Base-by-base conservation (phyloP, 176 grass and related monocot species). In the Cenchrus fungigraminus region DNA sequence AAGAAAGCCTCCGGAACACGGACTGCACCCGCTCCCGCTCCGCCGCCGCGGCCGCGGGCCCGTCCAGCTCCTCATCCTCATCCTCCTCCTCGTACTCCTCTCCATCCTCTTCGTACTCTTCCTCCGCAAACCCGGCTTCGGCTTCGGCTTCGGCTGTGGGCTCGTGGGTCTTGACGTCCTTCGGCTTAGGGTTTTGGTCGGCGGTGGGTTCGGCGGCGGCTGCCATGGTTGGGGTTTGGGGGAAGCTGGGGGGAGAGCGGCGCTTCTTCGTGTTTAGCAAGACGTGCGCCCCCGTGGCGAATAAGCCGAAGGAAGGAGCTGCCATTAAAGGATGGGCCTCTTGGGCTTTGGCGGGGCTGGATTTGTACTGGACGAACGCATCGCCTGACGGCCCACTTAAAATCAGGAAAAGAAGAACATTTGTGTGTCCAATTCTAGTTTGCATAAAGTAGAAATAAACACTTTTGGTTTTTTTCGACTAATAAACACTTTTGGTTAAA, bases 1-100 rank as follows among this genome's bases (percentile, higher is more conserved):
- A 37, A 2, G 86, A 91, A 0, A 99, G 77, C 60, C 97, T 68
- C 40, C 22, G 86, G 25, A 96, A 78, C 47, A 98, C 78, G 19
- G 83, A 51, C 52, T 86, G 85, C 46, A 94, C n/a, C 63, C 85
- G 81, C 83, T 92, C 86, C 63, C 88, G 88, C 85, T 94, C 85
- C 73, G 49, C 71, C 40, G 80, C 89, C 9, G 22, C 53, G 12
- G 68, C 55, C 56, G 75, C 83, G 45, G 82, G 53, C 71, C 66
- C 82, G 73, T 94, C 94, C 47, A 70, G 82, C 76, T 88, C 91
- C 17, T 90, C 92, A 50, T 91, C 89, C 1, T 92, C 31, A 32
- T 32, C 31, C 31, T 32, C 91, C 0, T 67, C 82, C 14, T 85
- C 84, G 32, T 88, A 34, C 19, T 82, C 65, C 49, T 44, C 52